Evolutionary conservation across 2,329 filamentous ascomycete genomes (phyloP), one percentile per base, ranked within the genome.

Genomic region (Talaromyces sp.): DNA sequence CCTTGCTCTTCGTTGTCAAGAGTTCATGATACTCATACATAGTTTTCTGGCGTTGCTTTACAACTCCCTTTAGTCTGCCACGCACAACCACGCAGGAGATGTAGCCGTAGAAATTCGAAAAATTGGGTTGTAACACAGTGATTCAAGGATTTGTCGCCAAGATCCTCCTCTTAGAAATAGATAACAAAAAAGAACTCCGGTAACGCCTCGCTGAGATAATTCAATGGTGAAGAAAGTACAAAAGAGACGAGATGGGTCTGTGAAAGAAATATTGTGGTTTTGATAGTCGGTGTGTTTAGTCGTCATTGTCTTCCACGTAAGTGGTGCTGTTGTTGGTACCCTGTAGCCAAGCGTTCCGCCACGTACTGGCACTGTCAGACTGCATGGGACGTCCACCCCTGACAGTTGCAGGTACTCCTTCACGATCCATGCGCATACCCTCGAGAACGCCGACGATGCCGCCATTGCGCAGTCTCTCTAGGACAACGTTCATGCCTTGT

Each of bases 401-500:
- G 11, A 61, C 43, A 1, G 55, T 48, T 61, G 72, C 67, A 56
- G 71, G 55, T 17, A 58, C 21, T 2, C 59, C 69, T 65, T 83
- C 80, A 46, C 82, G 79, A 68, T 89, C 87, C 66, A 79, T 77
- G 56, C 85, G 79, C 87, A 89, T 89, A 29, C 86, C 87, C 65
- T 89, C 87, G 31, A 90, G 75, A n/a, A 89, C 88, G 24, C 75
- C 86, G 17, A 88, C 85, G 19, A 90, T 76, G 0, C 88, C 88
- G 43, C 87, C 87, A 61, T 80, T 79, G 58, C 88, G 79, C 69
- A 90, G 73, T 38, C 85, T 76, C 68, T 86, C 83, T 8, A 88
- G 76, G 24, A 88, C 85, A 24, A 88, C 80, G 61, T 85, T 86
- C 85, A 88, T 88, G 57, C 85, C 85, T 67, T 87, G 80, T 63